These are phyloP conservation scores for Hypoxylon sp. DNA, from an alignment of 2,329 filamentous ascomycete species.

Conservation along the genomic window DNA sequence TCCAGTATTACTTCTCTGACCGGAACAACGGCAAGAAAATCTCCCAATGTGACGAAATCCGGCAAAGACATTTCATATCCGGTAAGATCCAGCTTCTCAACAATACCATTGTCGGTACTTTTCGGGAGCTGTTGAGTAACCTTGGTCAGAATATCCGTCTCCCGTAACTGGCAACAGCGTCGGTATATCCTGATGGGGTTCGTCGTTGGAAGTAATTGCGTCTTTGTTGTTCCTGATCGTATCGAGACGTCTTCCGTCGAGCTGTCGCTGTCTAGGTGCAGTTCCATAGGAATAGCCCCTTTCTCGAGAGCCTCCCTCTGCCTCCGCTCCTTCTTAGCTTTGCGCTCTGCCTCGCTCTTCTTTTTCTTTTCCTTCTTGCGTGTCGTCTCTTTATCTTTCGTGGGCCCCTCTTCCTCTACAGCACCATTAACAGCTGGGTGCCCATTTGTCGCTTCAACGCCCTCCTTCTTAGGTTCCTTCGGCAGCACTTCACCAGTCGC, in stretches of 20 bases:
- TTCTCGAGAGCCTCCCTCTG: conserved; percentile 87
- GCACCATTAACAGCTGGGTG: conserved; percentile 47
- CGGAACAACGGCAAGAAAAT: conserved; percentile 94
- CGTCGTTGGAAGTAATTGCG: conserved; percentile 81
- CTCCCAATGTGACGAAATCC: conserved; percentile 88
- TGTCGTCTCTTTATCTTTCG: conserved; percentile 60
- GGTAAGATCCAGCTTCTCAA: conserved; percentile 85
- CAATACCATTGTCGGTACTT: conserved; percentile 79
- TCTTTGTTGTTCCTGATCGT: conserved; percentile 57
- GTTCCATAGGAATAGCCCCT: conserved; percentile 85
- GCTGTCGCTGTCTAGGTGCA: conserved; percentile 77
- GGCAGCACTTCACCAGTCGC: conserved; percentile 56
- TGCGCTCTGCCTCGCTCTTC: conserved; percentile 90
- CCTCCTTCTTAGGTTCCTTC: conserved; percentile 57
- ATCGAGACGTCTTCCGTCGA: conserved; percentile 54
- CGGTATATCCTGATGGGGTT: conserved; percentile 94
- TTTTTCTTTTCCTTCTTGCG: conserved; percentile 98
- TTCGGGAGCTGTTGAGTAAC: conserved; percentile 89
- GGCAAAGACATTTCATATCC: conserved; percentile 85
- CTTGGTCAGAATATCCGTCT: conserved; percentile 91
- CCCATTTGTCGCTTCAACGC: conserved; percentile 43
- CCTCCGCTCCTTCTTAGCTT: conserved; percentile 91
- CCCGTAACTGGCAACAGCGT: conserved; percentile 91
- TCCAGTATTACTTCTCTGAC: conserved; percentile 88
- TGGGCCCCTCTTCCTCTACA: conserved; percentile 50